Base-by-base conservation (phyloP, 176 grass and related monocot species). In the Oryza australiensis region DNA sequence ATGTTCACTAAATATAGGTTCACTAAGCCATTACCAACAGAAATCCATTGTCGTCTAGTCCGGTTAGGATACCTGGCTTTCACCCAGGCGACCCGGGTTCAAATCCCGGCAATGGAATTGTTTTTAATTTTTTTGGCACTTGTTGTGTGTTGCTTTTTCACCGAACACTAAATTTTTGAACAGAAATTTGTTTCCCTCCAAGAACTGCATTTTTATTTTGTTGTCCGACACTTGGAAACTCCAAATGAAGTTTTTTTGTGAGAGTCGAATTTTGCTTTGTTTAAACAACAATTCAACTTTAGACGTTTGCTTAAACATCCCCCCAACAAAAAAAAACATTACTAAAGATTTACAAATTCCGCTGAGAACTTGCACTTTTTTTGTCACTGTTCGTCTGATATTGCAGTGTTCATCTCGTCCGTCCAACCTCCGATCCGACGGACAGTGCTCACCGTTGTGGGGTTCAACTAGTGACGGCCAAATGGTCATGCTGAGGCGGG, bases 51-150 rank as follows among this genome's bases (percentile, higher is more conserved):
- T 93, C 86, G 92, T 98, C 92, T 87, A 94, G 92, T 86, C 90
- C 86, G 92, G 92, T 94, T 93, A 98, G 95, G 90, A 94, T 94
- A 93, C 2, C 95, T 94, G 90, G 90, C 92, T 94, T 98, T 98
- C 95, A 93, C 92, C 95, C 88, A 91, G 90, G 6, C 92, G 88
- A 98, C 95, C 92, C 95, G 92, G 90, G 88, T 98, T 98, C 92
- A 94, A 94, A 94, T 98, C 92, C 92, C 88, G 90, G 86, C 90
- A 97, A 97, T 94, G 88, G 88, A 97, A 89, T 0, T 3, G 0
- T 0, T 59, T 23, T 23, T 59, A 9, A 23, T 23, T 22, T 57
- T 57, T 57, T 16, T 57, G 1, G 7, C 46, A 5, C 15, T 18
- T 5, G 14, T 22, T 57, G 7, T 57, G 7, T 22, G 9, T 53